These are phyloP conservation scores for Hemisphaericaspora subhashii DNA, from an alignment of 1,139 yeast species.

Conservation along the genomic window DNA sequence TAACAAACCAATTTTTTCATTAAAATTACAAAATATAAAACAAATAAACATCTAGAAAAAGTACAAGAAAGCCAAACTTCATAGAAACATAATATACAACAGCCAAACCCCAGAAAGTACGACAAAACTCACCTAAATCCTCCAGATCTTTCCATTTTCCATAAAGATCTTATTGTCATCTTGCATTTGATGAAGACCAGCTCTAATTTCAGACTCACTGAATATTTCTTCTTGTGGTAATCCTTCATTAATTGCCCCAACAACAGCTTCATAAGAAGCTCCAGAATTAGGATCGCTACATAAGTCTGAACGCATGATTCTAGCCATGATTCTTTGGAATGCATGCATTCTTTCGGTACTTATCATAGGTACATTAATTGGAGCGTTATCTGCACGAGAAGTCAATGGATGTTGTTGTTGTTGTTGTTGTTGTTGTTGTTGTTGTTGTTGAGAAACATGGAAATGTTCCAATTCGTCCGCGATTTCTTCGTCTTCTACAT, in stretches of 20 bases:
- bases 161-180: constrained; percentile 58
- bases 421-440: constrained; percentile 10
- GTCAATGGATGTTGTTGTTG: constrained; percentile 27
- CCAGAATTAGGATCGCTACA: constrained; percentile 46
- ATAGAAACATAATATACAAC: constrained; percentile 2
- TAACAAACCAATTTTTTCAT: background rate
- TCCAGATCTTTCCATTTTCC: constrained; percentile 64
- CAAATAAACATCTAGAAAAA: background rate
- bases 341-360: constrained; percentile 50
- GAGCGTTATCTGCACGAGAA: constrained; percentile 21
- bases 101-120: background rate
- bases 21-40: background rate
- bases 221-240: constrained; percentile 65
- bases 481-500: constrained; percentile 20
- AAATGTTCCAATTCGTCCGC: constrained; percentile 29
- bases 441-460: constrained; percentile 12
- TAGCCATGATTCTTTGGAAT: constrained; percentile 48
- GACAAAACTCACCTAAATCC: constrained; percentile 31
- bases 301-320: constrained; percentile 44
- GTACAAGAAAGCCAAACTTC: constrained; percentile 1
- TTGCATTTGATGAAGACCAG: constrained; percentile 54
- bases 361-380: constrained; percentile 24
- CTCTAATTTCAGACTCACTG: constrained; percentile 48
- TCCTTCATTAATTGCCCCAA: constrained; percentile 48
- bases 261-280: constrained; percentile 47